Evolutionary conservation across 768 basidiomycete genomes (phyloP).

Genomic region (Clitopilus passeckerianus): DNA sequence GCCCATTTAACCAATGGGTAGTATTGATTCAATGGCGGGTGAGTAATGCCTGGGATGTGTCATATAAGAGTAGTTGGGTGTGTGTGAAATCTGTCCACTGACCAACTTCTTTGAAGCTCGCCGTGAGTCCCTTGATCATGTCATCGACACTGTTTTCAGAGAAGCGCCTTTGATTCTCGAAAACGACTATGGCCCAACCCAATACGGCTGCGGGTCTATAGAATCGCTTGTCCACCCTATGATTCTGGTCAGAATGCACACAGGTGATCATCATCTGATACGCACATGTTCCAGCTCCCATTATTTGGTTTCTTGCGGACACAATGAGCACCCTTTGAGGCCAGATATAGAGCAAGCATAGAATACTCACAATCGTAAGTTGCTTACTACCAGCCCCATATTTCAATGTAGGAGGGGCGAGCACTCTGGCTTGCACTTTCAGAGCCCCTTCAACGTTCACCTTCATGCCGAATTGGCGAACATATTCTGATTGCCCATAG

Average conservation of each 20-base stretch:
- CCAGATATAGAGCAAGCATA: neutral
- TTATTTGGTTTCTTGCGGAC: slow-evolving; percentile 47
- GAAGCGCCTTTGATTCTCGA: slow-evolving; percentile 60
- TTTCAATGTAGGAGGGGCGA: slow-evolving; percentile 58
- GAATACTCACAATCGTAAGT: slow-evolving; percentile 46
- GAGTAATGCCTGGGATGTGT: slow-evolving; percentile 47
- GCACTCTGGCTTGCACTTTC: slow-evolving; percentile 53
- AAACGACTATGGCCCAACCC: slow-evolving; percentile 62
- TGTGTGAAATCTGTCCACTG: slow-evolving; percentile 21
- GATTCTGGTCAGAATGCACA: slow-evolving; percentile 1
- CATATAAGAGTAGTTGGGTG: neutral
- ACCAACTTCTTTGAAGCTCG: slow-evolving; percentile 55
- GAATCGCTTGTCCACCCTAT: slow-evolving; percentile 71
- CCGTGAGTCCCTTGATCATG: slow-evolving; percentile 49
- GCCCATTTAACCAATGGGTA: slow-evolving; percentile 45
- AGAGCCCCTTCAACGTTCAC: slow-evolving; percentile 53
- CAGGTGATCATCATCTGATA: slow-evolving; percentile 5
- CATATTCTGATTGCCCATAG: slow-evolving; percentile 73
- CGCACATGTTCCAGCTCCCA: slow-evolving; percentile 78
- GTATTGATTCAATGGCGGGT: slow-evolving; percentile 25
- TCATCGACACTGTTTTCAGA: slow-evolving; percentile 38
- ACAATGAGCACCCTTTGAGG: slow-evolving; percentile 4
- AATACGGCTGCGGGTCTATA: slow-evolving; percentile 48
- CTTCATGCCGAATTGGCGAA: slow-evolving; percentile 67
- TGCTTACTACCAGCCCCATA: slow-evolving; percentile 59